phyloP scores from a whole-genome alignment of 768 basidiomycete genomes.

The Tricholoma bakamatsutake region DNA sequence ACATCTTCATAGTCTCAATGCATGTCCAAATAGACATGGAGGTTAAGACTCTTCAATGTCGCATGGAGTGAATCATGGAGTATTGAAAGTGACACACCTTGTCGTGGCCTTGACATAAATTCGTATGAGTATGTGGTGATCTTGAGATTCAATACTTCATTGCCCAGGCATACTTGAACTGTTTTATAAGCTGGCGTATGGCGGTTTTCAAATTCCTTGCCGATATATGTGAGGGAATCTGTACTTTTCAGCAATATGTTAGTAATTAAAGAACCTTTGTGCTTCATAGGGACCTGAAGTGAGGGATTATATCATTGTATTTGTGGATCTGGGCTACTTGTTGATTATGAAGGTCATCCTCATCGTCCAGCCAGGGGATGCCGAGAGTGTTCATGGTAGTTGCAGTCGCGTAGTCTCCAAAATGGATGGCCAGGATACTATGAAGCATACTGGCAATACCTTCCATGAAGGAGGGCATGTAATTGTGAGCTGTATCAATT shows the following conservation, averaged over 20 bases:
- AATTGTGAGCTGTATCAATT: background rate
- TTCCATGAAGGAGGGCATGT: background rate
- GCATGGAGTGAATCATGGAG: background rate
- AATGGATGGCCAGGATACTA: too few relatives aligned
- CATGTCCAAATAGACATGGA: background rate
- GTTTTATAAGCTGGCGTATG: conserved; percentile 11
- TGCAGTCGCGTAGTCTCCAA: background rate
- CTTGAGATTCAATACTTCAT: conserved; percentile 20
- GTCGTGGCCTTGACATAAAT: conserved; percentile 13
- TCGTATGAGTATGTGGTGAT: conserved; percentile 13
- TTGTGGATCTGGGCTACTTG: background rate
- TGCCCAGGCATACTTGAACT: conserved; percentile 1
- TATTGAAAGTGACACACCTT: background rate
- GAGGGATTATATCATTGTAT: background rate
- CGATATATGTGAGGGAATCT: conserved; percentile 1
- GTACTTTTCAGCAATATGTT: background rate
- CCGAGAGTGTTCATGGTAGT: background rate
- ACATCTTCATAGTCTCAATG: background rate
- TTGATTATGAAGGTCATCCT: background rate
- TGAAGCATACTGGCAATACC: background rate
- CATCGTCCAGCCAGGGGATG: background rate
- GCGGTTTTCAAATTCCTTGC: conserved; percentile 2
- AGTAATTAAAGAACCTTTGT: background rate
- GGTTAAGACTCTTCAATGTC: background rate
- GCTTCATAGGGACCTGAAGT: background rate